Base-by-base conservation (phyloP, 78 protist species). In the Isochrysis galbana region DNA sequence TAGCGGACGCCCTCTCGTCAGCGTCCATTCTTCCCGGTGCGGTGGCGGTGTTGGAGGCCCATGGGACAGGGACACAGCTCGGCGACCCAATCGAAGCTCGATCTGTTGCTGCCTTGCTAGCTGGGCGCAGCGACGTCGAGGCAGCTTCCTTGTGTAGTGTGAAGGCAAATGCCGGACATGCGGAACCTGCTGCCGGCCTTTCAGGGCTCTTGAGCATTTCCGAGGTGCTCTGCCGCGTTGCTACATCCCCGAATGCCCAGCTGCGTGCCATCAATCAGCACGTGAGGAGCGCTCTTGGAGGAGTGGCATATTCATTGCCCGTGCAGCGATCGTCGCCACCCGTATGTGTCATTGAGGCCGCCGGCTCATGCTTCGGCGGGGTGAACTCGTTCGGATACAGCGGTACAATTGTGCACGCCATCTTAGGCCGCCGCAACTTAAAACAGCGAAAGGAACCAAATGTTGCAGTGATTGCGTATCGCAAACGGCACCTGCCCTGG, bases 151-250 rank as follows among this genome's bases (percentile, higher is more conserved):
- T 97, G 26, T 96, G 97, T 46, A 25, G 93, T 32, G 74, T 94
- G 23, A 97, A 97, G 91, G 26, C 95, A 5, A 95, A 93, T 69
- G 86, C 95, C 54, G 98, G 97, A 5, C 98, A 97, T 84, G 0
- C 23, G 83, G 98, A 96, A 91, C 36, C 89, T 38, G 89, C 91
- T 0, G 91, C 82, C 36, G 91, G 94, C 48, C 44, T 22, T 10
- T 11, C 39, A 22, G 80, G 80, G 19, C 0, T 70, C 23, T 39
- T n/a, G n/a, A 25, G 10, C 23, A 11, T 70, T 14, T 1, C 21
- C 41, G 23, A 34, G 23, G 1, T 22, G 41, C 70, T 55, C n/a
- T n/a, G n/a, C n/a, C n/a, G 67, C 11, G n/a, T 22, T 19, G 11
- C 67, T 11, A 19, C 67, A 54, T 11, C 67, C 67, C n/a, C n/a